Evolutionary conservation across 192 early-diverging fungal species (phyloP).

Genomic region (Paraglomus occultum): DNA sequence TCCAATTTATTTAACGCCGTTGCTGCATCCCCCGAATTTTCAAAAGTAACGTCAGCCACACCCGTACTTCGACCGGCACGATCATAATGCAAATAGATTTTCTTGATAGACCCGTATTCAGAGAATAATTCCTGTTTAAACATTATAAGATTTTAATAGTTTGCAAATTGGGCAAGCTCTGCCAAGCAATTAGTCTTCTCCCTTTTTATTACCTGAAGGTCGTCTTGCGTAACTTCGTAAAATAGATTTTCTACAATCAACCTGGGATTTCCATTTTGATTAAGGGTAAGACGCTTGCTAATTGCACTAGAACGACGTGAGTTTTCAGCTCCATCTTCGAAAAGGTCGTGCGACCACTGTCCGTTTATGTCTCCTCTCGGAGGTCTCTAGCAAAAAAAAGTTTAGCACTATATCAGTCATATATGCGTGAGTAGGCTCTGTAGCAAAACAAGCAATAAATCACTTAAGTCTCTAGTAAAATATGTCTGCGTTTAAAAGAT

Average conservation of each 20-base stretch:
- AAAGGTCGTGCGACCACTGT: constrained; percentile 28
- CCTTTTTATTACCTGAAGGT: constrained; percentile 42
- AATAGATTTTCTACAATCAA: constrained; percentile 53
- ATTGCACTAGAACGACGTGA: neutral
- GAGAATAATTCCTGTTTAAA: constrained; percentile 47
- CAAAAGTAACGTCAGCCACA: constrained; percentile 46
- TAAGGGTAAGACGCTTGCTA: neutral
- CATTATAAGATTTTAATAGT: neutral
- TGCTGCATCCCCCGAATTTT: constrained; percentile 39
- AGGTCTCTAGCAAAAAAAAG: constrained; percentile 1
- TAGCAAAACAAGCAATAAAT: too few relatives aligned
- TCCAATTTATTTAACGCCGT: constrained; percentile 49
- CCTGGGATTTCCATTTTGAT: constrained; percentile 32
- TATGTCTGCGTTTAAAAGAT: too few relatives aligned
- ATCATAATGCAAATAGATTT: constrained; percentile 43
- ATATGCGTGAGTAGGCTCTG: too few relatives aligned
- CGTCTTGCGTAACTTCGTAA: constrained; percentile 57
- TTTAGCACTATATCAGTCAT: constrained; percentile 5
- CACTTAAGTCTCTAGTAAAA: too few relatives aligned
- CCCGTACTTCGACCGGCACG: constrained; percentile 54
- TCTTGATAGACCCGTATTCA: constrained; percentile 47
- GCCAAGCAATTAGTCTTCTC: neutral
- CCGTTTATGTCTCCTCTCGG: constrained; percentile 25
- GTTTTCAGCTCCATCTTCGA: constrained; percentile 5
- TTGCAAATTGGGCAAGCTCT: neutral